phyloP scores from a whole-genome alignment of 371 early-diverging fungal genomes.

The Actinomucor elegans region DNA sequence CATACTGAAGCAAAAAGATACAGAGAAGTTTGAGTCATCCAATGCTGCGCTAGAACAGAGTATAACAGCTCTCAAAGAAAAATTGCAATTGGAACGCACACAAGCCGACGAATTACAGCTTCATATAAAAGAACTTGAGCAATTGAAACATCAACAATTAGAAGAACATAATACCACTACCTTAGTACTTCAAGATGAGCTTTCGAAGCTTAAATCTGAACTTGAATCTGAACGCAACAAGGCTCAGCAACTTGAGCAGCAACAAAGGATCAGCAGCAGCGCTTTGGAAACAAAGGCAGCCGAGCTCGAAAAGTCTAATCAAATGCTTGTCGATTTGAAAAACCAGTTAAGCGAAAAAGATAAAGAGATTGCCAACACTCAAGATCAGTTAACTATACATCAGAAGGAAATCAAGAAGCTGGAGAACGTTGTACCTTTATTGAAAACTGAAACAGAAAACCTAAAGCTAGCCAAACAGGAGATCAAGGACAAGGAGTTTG shows the following conservation, averaged over 20 bases:
- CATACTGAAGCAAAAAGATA: background rate
- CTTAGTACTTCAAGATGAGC: background rate
- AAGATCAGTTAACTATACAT: background rate
- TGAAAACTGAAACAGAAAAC: slow-evolving; percentile 7
- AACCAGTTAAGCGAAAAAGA: background rate
- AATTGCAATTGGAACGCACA: background rate
- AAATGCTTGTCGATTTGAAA: background rate
- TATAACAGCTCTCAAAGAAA: background rate
- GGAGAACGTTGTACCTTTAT: background rate
- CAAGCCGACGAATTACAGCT: background rate
- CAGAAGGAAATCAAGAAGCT: background rate
- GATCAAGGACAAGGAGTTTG: background rate
- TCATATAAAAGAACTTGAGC: slow-evolving; percentile 1
- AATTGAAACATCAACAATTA: background rate
- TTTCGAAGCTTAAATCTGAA: background rate
- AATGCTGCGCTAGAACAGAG: background rate
- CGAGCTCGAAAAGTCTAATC: background rate
- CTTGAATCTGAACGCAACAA: slow-evolving; percentile 2
- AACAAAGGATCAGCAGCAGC: background rate
- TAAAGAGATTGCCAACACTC: background rate
- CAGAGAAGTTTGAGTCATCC: background rate
- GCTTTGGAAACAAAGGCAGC: background rate
- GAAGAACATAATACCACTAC: background rate
- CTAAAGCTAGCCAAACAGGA: slow-evolving; percentile 1
- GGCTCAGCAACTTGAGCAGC: background rate